Evolutionary conservation across 495 filamentous ascomycete species (phyloP).

Genomic region (Penicillium samsonianum): DNA sequence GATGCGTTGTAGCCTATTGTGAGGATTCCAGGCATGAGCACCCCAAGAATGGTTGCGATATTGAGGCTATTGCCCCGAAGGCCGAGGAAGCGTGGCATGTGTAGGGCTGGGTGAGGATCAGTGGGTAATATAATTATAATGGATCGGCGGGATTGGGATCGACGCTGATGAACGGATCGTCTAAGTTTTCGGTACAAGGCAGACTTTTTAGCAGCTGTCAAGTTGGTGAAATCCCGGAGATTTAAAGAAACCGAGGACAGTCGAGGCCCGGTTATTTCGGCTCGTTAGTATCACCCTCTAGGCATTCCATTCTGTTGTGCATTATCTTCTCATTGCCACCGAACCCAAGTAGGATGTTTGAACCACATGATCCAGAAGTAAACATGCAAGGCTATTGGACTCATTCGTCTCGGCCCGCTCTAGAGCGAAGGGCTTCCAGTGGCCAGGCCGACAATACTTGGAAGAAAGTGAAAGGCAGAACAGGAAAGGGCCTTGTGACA

Average conservation of each 20-base stretch:
- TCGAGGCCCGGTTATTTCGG: neutral
- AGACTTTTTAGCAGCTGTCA: neutral
- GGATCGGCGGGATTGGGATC: conserved; percentile 24
- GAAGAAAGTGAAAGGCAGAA: neutral
- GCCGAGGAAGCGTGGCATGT: conserved; percentile 28
- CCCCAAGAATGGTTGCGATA: conserved; percentile 26
- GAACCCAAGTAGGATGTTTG: neutral
- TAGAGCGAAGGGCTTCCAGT: neutral
- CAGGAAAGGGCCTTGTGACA: neutral
- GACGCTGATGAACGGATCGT: conserved; percentile 16
- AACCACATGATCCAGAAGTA: conserved; percentile 1
- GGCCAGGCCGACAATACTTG: neutral
- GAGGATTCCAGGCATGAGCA: conserved; percentile 31
- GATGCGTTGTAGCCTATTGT: conserved; percentile 29
- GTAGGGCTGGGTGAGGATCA: conserved; percentile 1
- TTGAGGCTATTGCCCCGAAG: conserved; percentile 33
- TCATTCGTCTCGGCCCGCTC: neutral
- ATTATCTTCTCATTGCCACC: neutral
- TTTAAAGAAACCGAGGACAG: conserved; percentile 1
- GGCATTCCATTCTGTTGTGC: neutral
- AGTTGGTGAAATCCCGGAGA: neutral
- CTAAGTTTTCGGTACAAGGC: neutral
- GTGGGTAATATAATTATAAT: conserved; percentile 11
- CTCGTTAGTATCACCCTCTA: neutral
- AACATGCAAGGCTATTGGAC: neutral